phyloP scores from a whole-genome alignment of 345 rosid genomes.

The Hibiscus tridactylites region DNA sequence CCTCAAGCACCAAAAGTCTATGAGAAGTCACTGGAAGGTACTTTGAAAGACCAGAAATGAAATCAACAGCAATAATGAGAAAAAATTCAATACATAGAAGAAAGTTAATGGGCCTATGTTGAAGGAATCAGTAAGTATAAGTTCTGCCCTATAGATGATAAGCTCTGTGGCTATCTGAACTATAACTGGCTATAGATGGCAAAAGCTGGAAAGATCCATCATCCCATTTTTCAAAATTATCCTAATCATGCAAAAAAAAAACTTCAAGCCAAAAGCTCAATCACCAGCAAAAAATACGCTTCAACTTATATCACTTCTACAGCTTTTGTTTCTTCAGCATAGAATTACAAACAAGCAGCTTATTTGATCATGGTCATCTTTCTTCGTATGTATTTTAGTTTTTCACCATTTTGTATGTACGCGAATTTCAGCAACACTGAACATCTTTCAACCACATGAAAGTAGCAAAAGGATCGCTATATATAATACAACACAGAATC shows the following conservation, averaged over 20 bases:
- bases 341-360: background rate
- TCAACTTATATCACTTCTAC: background rate
- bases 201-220: background rate
- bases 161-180: background rate
- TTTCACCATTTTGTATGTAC: background rate
- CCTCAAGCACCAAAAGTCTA: background rate
- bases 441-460: background rate
- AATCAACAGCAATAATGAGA: background rate
- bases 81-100: background rate
- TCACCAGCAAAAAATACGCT: background rate
- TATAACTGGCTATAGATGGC: background rate
- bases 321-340: background rate
- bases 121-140: background rate
- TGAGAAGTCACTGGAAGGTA: background rate
- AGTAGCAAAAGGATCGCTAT: background rate
- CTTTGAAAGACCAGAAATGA: background rate
- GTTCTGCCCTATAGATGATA: background rate
- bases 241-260: background rate
- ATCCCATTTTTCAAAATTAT: background rate
- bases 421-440: background rate
- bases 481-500: background rate
- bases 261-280: background rate
- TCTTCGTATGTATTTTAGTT: background rate
- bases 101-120: background rate
- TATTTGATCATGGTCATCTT: background rate